Evolutionary conservation across 2,329 filamentous ascomycete genomes (phyloP).

Genomic region (Canariomyces notabilis): DNA sequence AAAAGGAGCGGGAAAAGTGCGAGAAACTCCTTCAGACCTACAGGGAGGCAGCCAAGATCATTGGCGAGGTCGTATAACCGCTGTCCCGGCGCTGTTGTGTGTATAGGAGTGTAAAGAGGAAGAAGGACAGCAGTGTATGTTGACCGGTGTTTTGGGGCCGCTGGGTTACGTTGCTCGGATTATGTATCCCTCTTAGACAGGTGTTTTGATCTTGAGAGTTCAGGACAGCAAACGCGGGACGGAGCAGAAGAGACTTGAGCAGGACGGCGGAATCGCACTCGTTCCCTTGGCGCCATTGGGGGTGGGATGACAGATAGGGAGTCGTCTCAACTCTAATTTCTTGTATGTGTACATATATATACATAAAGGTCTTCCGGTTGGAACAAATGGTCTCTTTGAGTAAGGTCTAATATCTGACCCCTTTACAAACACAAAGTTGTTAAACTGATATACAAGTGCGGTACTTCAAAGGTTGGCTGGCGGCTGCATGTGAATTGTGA

Average conservation of each 20-base stretch:
- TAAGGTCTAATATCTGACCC: no score
- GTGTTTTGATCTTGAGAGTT: neutral
- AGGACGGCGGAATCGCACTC: neutral
- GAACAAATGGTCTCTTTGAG: no score
- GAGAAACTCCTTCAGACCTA: conserved; percentile 94
- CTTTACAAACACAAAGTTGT: no score
- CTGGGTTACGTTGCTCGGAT: conserved; percentile 1
- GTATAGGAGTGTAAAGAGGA: neutral
- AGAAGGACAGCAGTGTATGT: conserved; percentile 1
- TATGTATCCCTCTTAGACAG: conserved; percentile 1
- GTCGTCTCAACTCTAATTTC: no score
- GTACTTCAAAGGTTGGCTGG: no score
- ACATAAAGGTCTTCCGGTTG: no score
- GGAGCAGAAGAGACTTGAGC: neutral
- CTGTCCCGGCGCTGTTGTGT: neutral
- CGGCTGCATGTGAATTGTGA: no score
- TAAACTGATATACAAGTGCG: no score
- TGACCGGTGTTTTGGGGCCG: conserved; percentile 6
- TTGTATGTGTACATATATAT: neutral
- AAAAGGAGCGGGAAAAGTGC: conserved; percentile 97
- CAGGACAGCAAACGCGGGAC: neutral
- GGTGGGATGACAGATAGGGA: no score
- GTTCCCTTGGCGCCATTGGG: no score
- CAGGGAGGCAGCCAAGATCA: conserved; percentile 95
- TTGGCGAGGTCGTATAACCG: conserved; percentile 83